A percentile compares a stretch with the other conserved stretches of the same genome.
These are phyloP conservation scores for Tirmania nivea DNA, from an alignment of 495 filamentous ascomycete species.

Conservation along the genomic window DNA sequence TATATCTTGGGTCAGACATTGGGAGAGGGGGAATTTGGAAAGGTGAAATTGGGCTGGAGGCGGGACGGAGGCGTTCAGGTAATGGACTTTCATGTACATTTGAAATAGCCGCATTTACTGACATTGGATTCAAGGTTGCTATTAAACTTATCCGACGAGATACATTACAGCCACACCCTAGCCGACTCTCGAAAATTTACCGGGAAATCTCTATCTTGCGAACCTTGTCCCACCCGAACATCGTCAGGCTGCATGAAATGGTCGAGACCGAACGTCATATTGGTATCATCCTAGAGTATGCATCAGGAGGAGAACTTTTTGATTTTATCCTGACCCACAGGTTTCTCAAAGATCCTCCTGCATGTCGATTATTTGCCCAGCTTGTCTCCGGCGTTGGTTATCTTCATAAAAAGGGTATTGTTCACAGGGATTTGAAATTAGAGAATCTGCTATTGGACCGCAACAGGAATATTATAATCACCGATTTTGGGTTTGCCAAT, in stretches of 20 bases:
- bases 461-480: conserved; percentile 98
- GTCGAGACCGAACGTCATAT: conserved; percentile 90
- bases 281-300: conserved; percentile 95
- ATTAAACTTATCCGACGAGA: conserved; percentile 96
- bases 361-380: conserved; percentile 82
- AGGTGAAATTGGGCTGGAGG: conserved; percentile 99
- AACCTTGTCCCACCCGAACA: conserved; percentile 80
- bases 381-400: conserved; percentile 93
- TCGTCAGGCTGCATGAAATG: conserved; percentile 95
- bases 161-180: conserved; percentile 63
- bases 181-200: conserved; percentile 83
- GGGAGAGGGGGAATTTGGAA: conserved; percentile 95
- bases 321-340: conserved; percentile 94
- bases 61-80: conserved; percentile 69
- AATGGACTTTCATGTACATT: conserved; percentile 9
- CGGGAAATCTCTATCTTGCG: conserved; percentile 82
- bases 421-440: conserved; percentile 90
- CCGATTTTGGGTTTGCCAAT: conserved; percentile 97
- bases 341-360: conserved; percentile 81
- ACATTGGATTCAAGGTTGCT: conserved; percentile 42
- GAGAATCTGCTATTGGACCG: conserved; percentile 91
- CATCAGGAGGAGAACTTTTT: conserved; percentile 91
- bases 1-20: conserved; percentile 94
- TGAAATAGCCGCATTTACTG: neutral
- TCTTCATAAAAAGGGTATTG: conserved; percentile 96